Conservation (phyloP, 768 basidiomycete species). For the Lactarius psammicola region DNA sequence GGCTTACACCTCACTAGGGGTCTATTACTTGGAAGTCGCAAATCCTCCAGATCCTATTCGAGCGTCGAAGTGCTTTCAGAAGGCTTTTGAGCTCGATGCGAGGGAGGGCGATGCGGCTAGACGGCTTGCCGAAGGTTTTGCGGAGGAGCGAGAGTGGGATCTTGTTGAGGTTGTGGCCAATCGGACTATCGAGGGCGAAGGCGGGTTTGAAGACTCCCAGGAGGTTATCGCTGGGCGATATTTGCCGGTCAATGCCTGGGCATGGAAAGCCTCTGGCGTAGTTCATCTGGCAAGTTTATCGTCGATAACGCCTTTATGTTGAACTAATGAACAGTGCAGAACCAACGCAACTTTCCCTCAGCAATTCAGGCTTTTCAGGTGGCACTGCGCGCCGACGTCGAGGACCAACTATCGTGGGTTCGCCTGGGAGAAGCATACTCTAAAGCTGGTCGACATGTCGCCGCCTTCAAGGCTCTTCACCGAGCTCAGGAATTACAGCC, state of each 20-base stretch:
- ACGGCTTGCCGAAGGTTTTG: slow-evolving; percentile 83
- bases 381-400: slow-evolving; percentile 73
- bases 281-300: slow-evolving; percentile 73
- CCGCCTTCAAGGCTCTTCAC: slow-evolving; percentile 82
- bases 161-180: slow-evolving; percentile 92
- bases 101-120: slow-evolving; percentile 83
- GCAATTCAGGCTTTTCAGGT: slow-evolving; percentile 86
- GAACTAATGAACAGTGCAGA: slow-evolving; percentile 42
- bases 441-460: slow-evolving; percentile 82
- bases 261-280: slow-evolving; percentile 94
- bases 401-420: slow-evolving; percentile 83
- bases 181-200: slow-evolving; percentile 91
- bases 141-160: slow-evolving; percentile 93
- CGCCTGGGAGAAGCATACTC: slow-evolving; percentile 90
- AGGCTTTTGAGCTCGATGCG: slow-evolving; percentile 95
- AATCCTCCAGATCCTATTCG: slow-evolving; percentile 77
- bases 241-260: slow-evolving; percentile 86
- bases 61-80: slow-evolving; percentile 95
- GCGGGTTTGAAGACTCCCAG: slow-evolving; percentile 54
- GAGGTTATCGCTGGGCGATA: slow-evolving; percentile 48
- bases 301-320: slow-evolving; percentile 3
- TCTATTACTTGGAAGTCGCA: slow-evolving; percentile 75
- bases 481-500: slow-evolving; percentile 72
- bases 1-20: slow-evolving; percentile 89
- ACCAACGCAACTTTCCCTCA: slow-evolving; percentile 60